Evolutionary conservation across 2,329 filamentous ascomycete species (phyloP).

Genomic region (Trichoderma semiorbis): DNA sequence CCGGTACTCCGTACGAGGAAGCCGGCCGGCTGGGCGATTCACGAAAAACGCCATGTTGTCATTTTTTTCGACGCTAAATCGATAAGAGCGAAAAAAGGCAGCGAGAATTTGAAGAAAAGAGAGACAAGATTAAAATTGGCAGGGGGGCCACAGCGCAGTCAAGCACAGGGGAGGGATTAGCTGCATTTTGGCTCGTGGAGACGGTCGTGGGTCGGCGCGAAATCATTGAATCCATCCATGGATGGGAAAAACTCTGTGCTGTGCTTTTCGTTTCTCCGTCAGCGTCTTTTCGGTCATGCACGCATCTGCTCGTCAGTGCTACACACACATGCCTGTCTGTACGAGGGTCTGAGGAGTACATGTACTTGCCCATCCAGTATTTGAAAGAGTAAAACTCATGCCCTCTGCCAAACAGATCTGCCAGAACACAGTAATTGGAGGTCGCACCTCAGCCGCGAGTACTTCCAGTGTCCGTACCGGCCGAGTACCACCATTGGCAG

Average conservation of each 20-base stretch:
- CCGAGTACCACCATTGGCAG: neutral
- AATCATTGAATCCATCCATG: neutral
- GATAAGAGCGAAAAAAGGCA: neutral
- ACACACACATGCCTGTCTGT: neutral
- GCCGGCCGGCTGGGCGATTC: neutral
- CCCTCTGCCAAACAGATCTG: neutral
- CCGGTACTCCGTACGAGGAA: neutral
- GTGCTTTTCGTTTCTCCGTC: neutral
- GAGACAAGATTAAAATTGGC: constrained; percentile 13
- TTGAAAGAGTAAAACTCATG: neutral
- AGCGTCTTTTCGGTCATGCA: neutral
- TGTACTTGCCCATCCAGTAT: neutral
- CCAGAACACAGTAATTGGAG: neutral
- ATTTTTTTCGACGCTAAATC: constrained; percentile 3
- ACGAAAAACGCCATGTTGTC: neutral
- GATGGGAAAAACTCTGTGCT: neutral
- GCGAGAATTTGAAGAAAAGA: neutral
- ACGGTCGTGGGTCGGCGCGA: constrained; percentile 6
- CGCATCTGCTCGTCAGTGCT: constrained; percentile 1
- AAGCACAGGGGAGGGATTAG: constrained; percentile 10
- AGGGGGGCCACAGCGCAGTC: constrained; percentile 8
- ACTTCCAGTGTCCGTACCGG: neutral
- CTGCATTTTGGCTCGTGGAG: constrained; percentile 14
- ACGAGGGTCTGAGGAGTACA: neutral
- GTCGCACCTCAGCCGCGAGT: neutral